Evolutionary conservation across 176 grass and related monocot genomes (phyloP), one percentile per base, ranked within the genome.

Genomic region (Pharus latifolius): DNA sequence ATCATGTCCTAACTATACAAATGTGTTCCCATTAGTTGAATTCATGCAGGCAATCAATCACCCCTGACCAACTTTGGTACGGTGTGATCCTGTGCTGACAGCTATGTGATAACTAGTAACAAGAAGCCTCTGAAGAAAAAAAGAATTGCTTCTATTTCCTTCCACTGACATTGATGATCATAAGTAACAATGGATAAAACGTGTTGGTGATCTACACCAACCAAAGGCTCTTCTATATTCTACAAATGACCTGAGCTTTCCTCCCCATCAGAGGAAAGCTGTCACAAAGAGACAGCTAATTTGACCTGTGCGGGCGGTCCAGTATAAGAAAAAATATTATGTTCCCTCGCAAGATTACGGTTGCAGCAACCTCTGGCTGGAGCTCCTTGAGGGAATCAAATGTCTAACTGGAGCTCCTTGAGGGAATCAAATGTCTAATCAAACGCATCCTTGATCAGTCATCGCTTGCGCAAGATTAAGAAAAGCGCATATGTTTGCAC

Each of bases 361-460:
- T 14, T 54, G 41, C 25, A 65, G 27, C 16, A 63, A 31, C 35
- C 35, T 42, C 7, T 2, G 69, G 32, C 71, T 28, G 47, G 27
- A 61, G 40, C 63, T 75, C 60, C 63, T 80, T 65, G 64, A 52
- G 63, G 42, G 31, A 84, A 63, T 19, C 9, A 35, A 58, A 52
- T 10, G 6, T 42, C 7, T 2, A 70, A 41, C 71, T 28, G 47
- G 27, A 61, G 40, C 63, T 75, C 60, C 63, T 80, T 65, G 64
- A 52, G 63, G 42, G 31, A 84, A 63, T 19, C 9, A 35, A 58
- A 52, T 10, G 5, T 67, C 22, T 41, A 75, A 60, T 49, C 88
- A 99, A 14, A 91, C 87, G 74, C 90, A 99, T 66, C 96, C 90
- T 88, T 99, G 96, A 70, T 99, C 96, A 34, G 82, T 88, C 96